Percentiles rank a stretch among this genome's conserved stretches.
Evolutionary conservation across 768 basidiomycete genomes (phyloP).

Genomic region (Erythrobasidium yunnanense): DNA sequence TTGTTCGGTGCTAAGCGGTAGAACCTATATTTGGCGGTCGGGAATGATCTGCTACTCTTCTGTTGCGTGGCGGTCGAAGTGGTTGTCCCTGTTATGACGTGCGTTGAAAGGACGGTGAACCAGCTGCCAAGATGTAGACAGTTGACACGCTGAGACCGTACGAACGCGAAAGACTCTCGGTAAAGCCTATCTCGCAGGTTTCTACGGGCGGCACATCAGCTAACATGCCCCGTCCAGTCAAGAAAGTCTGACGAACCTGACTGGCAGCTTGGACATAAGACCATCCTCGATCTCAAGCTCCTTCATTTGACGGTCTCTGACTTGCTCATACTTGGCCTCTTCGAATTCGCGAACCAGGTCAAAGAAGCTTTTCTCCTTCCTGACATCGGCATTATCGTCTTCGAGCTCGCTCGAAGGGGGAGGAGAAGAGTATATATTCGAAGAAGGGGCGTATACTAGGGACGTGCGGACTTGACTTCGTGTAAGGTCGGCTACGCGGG

Average conservation of each 20-base stretch:
- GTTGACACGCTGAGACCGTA: constrained; percentile 74
- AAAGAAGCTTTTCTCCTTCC: neutral
- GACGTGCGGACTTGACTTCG: constrained; percentile 67
- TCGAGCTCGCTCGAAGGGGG: too few species aligned
- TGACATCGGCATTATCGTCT: neutral
- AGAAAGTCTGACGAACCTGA: constrained; percentile 49
- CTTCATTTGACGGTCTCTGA: constrained; percentile 78
- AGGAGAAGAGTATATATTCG: too few species aligned
- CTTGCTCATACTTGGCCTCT: constrained; percentile 37
- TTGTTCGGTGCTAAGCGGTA: constrained; percentile 57
- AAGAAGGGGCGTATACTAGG: neutral
- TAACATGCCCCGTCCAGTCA: neutral
- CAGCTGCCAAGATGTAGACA: constrained; percentile 81
- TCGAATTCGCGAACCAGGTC: constrained; percentile 23
- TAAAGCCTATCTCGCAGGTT: constrained; percentile 73
- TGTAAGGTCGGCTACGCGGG: constrained; percentile 63
- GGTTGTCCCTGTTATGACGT: neutral
- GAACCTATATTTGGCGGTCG: constrained; percentile 55
- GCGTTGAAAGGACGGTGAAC: constrained; percentile 50
- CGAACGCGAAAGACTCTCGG: constrained; percentile 82
- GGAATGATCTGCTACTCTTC: neutral
- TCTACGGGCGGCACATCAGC: constrained; percentile 42
- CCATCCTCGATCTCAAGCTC: constrained; percentile 83
- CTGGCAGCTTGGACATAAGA: constrained; percentile 68
- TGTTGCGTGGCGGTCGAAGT: too few species aligned